Evolutionary conservation across 768 basidiomycete genomes (phyloP).

Genomic region (Pleurotus salmoneostramineus): DNA sequence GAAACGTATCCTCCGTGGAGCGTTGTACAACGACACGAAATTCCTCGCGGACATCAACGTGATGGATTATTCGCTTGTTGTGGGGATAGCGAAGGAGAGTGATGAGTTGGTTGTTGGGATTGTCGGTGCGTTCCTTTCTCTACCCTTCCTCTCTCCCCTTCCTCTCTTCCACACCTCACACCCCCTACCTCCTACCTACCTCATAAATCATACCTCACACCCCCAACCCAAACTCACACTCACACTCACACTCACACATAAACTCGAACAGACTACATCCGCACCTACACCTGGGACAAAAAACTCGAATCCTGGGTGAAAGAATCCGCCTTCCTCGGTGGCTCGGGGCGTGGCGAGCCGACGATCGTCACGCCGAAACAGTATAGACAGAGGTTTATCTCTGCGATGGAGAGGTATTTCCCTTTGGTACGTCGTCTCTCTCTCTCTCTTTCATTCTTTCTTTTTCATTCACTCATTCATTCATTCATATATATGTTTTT

Average conservation of each 20-base stretch:
- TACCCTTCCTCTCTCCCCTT: not conserved
- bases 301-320: conserved; percentile 98
- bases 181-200: no score
- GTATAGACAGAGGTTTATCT: conserved; percentile 83
- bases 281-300: conserved; percentile 98
- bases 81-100: conserved; percentile 84
- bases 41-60: conserved; percentile 94
- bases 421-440: conserved; percentile 54
- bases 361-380: conserved; percentile 96
- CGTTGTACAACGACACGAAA: conserved; percentile 92
- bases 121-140: conserved; percentile 62
- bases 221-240: no score
- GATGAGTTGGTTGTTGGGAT: conserved; percentile 96
- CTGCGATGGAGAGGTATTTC: conserved; percentile 89
- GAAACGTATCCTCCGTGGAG: conserved; percentile 86
- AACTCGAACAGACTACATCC: conserved; percentile 73
- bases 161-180: conserved; percentile 9
- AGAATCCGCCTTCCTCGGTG: conserved; percentile 87
- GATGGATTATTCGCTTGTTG: conserved; percentile 96
- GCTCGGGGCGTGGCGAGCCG: conserved; percentile 80
- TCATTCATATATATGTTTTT: not conserved
- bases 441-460: not conserved
- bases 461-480: not conserved
- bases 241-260: not conserved
- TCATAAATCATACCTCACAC: no score